Conservation (phyloP, 164 flowering plant species). For the Annona cherimola region DNA sequence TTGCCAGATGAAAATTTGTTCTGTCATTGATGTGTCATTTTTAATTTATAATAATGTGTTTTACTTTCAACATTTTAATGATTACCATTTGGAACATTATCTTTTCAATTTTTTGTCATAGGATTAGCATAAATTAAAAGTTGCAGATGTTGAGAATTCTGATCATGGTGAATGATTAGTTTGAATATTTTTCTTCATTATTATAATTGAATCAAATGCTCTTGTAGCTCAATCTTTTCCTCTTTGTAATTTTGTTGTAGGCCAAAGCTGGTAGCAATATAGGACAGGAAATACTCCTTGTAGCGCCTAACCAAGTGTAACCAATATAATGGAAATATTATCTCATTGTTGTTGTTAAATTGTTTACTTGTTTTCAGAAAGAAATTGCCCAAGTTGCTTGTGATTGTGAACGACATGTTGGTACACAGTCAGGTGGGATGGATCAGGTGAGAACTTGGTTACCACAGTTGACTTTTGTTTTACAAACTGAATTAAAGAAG, state of each 20-base stretch:
- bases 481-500: no score
- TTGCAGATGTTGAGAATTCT: no score
- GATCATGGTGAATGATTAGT: no score
- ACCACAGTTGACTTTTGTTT: not conserved
- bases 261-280: not conserved
- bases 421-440: conserved; percentile 99
- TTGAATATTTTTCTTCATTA: not conserved
- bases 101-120: not conserved
- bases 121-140: no score
- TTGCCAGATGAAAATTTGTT: not conserved
- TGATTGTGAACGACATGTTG: conserved; percentile 93
- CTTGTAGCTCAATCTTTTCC: not conserved
- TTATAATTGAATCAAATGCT: no score
- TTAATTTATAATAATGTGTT: not conserved
- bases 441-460: conserved; percentile 64
- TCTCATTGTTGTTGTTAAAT: not conserved
- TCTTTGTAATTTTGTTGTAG: not conserved
- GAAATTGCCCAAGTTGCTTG: conserved; percentile 93
- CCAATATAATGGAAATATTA: not conserved
- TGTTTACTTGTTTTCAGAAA: conserved; percentile 65
- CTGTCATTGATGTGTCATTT: not conserved
- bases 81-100: not conserved
- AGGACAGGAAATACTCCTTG: not conserved
- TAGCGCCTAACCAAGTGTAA: not conserved
- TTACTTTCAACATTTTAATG: not conserved